Conservation (phyloP, 371 early-diverging fungal genomes). For the Smittium culicis region DNA sequence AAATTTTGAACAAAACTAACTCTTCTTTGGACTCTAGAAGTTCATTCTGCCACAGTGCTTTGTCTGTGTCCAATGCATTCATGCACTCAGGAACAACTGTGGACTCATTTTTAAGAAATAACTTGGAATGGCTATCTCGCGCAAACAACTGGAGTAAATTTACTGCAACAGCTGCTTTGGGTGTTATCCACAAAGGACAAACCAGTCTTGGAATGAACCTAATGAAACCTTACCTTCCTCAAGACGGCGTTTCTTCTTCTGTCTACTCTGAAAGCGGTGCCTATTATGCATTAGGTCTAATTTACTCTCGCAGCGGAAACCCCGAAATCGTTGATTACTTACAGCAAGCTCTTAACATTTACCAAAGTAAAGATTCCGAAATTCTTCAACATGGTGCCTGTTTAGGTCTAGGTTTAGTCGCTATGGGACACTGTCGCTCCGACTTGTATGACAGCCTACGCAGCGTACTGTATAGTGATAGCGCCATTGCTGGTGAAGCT, state of each 20-base stretch:
- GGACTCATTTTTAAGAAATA: slow-evolving; percentile 95
- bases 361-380: slow-evolving; percentile 62
- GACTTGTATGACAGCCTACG: slow-evolving; percentile 76
- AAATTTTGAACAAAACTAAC: slow-evolving; percentile 86
- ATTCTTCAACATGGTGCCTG: slow-evolving; percentile 96
- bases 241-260: slow-evolving; percentile 66
- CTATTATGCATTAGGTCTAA: slow-evolving; percentile 93
- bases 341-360: slow-evolving; percentile 49
- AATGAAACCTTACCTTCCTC: slow-evolving; percentile 86
- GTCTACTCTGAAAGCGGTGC: slow-evolving; percentile 96
- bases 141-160: slow-evolving; percentile 99
- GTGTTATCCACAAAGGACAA: slow-evolving; percentile 98
- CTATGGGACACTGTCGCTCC: slow-evolving; percentile 80
- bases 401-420: slow-evolving; percentile 92
- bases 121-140: slow-evolving; percentile 92
- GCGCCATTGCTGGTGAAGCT: slow-evolving; percentile 94
- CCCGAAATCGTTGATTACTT: slow-evolving; percentile 65
- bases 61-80: slow-evolving; percentile 95
- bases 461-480: slow-evolving; percentile 77
- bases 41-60: slow-evolving; percentile 84
- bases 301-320: slow-evolving; percentile 84
- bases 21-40: slow-evolving; percentile 77
- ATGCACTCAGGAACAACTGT: slow-evolving; percentile 98
- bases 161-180: slow-evolving; percentile 95
- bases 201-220: slow-evolving; percentile 68